Conservation (phyloP, 106 monocot genomes). For the Acorus calamus region DNA sequence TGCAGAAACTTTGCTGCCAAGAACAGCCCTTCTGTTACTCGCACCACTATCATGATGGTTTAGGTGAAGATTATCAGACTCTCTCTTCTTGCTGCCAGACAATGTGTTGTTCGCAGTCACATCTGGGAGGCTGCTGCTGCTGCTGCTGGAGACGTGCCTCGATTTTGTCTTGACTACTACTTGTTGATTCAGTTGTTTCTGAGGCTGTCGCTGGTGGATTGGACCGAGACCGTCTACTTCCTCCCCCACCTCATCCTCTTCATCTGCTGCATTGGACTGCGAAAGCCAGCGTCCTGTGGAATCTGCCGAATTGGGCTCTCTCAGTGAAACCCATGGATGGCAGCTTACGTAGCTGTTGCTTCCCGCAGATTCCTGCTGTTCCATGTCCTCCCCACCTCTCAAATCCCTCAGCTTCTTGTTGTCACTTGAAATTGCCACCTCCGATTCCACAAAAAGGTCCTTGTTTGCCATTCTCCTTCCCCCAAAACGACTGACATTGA, state of each 20-base stretch:
- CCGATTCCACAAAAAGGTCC: constrained; percentile 47
- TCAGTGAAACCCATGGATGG: constrained; percentile 35
- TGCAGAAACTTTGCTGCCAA: constrained; percentile 3
- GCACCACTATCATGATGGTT: neutral
- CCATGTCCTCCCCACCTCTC: constrained; percentile 22
- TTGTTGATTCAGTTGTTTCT: neutral
- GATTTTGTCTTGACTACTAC: constrained; percentile 1
- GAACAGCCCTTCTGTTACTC: constrained; percentile 3
- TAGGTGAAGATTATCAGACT: constrained; percentile 7
- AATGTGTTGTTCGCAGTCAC: neutral
- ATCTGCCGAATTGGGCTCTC: constrained; percentile 54
- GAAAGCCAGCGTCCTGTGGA: constrained; percentile 49
- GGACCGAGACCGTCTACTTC: neutral
- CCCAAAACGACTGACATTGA: constrained; percentile 6
- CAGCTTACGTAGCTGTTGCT: constrained; percentile 67
- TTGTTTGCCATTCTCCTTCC: constrained; percentile 9
- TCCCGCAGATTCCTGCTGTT: constrained; percentile 90
- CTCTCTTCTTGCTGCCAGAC: constrained; percentile 15
- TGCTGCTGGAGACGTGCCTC: constrained; percentile 6
- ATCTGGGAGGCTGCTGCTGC: neutral
- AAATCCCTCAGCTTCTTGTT: constrained; percentile 48
- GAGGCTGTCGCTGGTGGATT: constrained; percentile 5
- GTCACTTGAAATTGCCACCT: constrained; percentile 16
- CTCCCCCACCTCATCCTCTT: constrained; percentile 21
- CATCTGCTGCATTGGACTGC: constrained; percentile 19